A percentile compares a stretch with the other conserved stretches of the same genome.
Evolutionary conservation across 1,284 basidiomycete species (phyloP).

Genomic region (Ceratobasidium sp.): DNA sequence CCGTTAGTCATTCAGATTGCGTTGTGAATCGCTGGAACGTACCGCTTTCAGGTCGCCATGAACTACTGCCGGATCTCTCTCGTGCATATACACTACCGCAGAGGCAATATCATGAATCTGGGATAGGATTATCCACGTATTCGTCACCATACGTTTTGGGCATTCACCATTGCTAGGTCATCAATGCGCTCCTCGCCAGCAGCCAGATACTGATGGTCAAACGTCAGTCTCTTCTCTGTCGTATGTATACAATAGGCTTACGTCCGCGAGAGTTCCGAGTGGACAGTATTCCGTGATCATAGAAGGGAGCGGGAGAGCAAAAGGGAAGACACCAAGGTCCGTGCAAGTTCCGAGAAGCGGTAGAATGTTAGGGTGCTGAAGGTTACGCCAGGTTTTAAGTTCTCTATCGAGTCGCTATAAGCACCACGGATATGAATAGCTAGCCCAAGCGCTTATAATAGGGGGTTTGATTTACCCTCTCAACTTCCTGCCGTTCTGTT

Average conservation of each 20-base stretch:
- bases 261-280: constrained; percentile 28
- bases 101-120: constrained; percentile 35
- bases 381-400: constrained; percentile 39
- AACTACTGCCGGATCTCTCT: constrained; percentile 32
- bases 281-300: constrained; percentile 36
- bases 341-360: constrained; percentile 39
- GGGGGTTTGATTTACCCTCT: constrained; percentile 8
- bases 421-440: neutral
- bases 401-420: constrained; percentile 39
- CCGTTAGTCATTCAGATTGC: neutral
- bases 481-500: constrained; percentile 28
- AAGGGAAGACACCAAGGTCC: constrained; percentile 25
- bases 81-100: constrained; percentile 39
- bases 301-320: constrained; percentile 31
- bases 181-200: neutral
- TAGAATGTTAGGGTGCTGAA: constrained; percentile 40
- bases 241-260: neutral
- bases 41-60: constrained; percentile 40
- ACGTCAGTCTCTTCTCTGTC: neutral
- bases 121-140: constrained; percentile 13
- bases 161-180: constrained; percentile 30
- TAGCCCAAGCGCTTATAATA: neutral
- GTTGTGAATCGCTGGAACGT: neutral
- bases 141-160: neutral
- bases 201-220: neutral